These are phyloP conservation scores for Colletotrichum sp. DNA, from an alignment of 2,329 filamentous ascomycete species.

Conservation along the genomic window DNA sequence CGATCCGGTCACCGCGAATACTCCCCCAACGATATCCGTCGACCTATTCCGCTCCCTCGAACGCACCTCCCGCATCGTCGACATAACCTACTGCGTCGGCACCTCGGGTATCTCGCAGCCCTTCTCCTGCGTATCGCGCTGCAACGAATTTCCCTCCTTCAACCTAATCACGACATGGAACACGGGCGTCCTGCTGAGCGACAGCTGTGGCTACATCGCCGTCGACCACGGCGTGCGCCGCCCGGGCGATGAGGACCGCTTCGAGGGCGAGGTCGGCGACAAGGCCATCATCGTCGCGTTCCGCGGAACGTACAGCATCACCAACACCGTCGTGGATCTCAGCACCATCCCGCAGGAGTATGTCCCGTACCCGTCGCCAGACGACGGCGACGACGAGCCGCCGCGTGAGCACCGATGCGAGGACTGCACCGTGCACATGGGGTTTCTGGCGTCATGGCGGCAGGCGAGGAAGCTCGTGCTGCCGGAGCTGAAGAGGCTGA, in stretches of 20 bases:
- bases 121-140: slow-evolving; percentile 85
- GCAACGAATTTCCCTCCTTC: slow-evolving; percentile 80
- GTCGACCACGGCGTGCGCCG: slow-evolving; percentile 69
- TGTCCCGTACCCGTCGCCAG: slow-evolving; percentile 77
- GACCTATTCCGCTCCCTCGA: slow-evolving; percentile 82
- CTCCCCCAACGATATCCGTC: slow-evolving; percentile 50
- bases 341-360: slow-evolving; percentile 91
- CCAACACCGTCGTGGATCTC: slow-evolving; percentile 89
- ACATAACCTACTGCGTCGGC: slow-evolving; percentile 94
- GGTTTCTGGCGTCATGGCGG: slow-evolving; percentile 86
- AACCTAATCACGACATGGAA: slow-evolving; percentile 88
- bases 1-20: neutral
- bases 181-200: slow-evolving; percentile 83
- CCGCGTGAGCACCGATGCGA: slow-evolving; percentile 65
- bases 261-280: slow-evolving; percentile 29
- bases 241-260: slow-evolving; percentile 22
- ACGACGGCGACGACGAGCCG: slow-evolving; percentile 43
- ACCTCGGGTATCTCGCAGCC: slow-evolving; percentile 81
- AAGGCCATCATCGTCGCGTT: slow-evolving; percentile 81
- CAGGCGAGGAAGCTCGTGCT: slow-evolving; percentile 75
- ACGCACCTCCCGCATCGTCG: slow-evolving; percentile 87
- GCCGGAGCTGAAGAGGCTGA: slow-evolving; percentile 65
- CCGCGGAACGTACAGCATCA: slow-evolving; percentile 90
- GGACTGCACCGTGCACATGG: slow-evolving; percentile 92
- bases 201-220: slow-evolving; percentile 93